phyloP scores from a whole-genome alignment of 331 rosid species.

The Malus hybrid region DNA sequence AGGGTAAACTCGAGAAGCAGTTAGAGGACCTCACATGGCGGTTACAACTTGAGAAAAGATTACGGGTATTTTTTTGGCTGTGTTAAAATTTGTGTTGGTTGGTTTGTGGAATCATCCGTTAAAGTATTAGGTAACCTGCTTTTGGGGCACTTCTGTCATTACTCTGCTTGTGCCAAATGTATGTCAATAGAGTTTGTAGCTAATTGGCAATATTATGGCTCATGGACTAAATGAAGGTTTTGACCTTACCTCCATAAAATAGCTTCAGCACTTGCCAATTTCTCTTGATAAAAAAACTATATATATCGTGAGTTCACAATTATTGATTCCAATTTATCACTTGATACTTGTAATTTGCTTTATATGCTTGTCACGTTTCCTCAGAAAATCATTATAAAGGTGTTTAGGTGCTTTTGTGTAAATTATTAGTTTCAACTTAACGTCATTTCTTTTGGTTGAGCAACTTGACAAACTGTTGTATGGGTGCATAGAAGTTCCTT shows the following conservation, averaged over 20 bases:
- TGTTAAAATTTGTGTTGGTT: neutral
- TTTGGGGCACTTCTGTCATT: neutral
- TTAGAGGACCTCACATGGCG: slow-evolving; percentile 95
- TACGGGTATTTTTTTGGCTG: slow-evolving; percentile 56
- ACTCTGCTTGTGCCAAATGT: neutral
- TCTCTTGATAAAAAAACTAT: neutral
- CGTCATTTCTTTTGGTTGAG: neutral
- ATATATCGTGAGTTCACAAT: neutral
- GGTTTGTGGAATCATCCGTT: neutral
- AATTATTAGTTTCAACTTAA: neutral
- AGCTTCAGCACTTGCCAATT: neutral
- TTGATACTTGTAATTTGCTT: neutral
- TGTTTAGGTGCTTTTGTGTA: neutral
- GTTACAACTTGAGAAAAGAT: slow-evolving; percentile 84
- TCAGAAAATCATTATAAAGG: neutral
- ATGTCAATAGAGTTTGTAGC: neutral
- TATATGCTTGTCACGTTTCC: neutral
- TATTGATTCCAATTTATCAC: neutral
- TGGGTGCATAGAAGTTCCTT: neutral
- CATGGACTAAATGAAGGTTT: neutral
- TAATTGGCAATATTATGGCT: neutral
- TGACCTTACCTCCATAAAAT: neutral
- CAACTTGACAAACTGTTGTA: neutral
- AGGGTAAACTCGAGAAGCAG: slow-evolving; percentile 94
- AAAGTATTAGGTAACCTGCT: neutral